phyloP scores from a whole-genome alignment of 495 filamentous ascomycete species.

The Coniosporium apollinis region DNA sequence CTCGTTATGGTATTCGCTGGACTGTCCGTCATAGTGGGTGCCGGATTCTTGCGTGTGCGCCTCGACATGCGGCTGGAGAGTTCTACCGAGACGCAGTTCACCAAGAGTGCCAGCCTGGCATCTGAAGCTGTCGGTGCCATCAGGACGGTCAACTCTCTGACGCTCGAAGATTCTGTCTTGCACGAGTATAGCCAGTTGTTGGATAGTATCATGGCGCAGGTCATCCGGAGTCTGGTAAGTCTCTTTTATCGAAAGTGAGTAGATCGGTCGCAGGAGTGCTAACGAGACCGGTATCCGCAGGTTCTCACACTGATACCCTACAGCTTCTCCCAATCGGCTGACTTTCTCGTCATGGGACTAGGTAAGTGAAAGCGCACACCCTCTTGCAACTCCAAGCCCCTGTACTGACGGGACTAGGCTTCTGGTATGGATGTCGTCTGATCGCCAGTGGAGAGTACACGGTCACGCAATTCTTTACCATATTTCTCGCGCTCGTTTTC shows the following conservation, averaged over 20 bases:
- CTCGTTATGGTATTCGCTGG: constrained; percentile 20
- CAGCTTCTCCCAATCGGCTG: constrained; percentile 19
- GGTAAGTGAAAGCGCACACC: constrained; percentile 15
- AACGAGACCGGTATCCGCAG: too few relatives aligned
- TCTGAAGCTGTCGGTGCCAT: constrained; percentile 37
- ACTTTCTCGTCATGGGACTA: constrained; percentile 33
- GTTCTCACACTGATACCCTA: constrained; percentile 13
- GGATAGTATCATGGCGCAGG: constrained; percentile 3
- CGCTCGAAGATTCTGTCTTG: constrained; percentile 21
- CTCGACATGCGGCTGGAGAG: constrained; percentile 24
- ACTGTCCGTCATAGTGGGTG: constrained; percentile 14
- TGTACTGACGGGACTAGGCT: constrained; percentile 35
- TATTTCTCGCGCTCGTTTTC: constrained; percentile 43
- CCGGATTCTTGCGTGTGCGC: constrained; percentile 25
- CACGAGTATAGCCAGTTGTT: constrained; percentile 5
- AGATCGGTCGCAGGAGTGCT: too few relatives aligned
- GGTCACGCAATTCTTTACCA: constrained; percentile 35
- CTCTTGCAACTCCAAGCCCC: constrained; percentile 21
- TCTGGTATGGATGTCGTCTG: constrained; percentile 43
- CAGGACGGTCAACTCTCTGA: constrained; percentile 36
- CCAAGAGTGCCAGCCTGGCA: constrained; percentile 22
- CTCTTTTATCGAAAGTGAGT: too few relatives aligned
- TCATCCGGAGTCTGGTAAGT: background rate
- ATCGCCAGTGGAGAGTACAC: constrained; percentile 30
- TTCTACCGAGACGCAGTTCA: constrained; percentile 14